phyloP scores from a whole-genome alignment of 2,329 filamentous ascomycete genomes.

The Chrysosporium queenslandicum region DNA sequence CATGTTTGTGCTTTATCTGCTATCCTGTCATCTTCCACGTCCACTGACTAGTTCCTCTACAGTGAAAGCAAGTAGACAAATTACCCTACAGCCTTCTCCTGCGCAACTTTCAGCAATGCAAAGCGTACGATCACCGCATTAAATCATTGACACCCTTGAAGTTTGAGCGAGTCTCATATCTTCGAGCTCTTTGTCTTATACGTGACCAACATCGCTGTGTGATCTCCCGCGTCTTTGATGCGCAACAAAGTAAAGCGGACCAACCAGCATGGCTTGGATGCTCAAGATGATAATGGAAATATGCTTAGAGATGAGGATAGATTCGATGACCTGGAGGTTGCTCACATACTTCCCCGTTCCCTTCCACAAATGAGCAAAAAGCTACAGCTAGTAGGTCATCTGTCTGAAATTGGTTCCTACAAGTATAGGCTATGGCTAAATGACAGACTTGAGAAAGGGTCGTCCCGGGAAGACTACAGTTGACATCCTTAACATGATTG shows the following conservation, averaged over 20 bases:
- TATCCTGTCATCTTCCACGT: no score
- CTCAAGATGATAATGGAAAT: conserved; percentile 18
- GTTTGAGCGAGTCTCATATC: conserved; percentile 3
- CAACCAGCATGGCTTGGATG: conserved; percentile 5
- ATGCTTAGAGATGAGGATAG: neutral
- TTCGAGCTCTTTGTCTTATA: conserved; percentile 16
- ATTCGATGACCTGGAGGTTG: conserved; percentile 9
- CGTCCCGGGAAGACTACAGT: conserved; percentile 27
- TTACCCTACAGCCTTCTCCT: no score
- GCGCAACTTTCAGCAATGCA: no score
- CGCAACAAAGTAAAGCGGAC: conserved; percentile 14
- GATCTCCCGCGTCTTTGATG: conserved; percentile 17
- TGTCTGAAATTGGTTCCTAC: neutral
- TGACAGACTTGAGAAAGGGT: conserved; percentile 16
- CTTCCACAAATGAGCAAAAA: neutral
- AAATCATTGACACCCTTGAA: neutral
- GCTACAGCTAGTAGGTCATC: neutral
- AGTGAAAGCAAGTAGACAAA: no score
- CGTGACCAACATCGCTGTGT: conserved; percentile 20
- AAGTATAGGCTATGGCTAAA: no score
- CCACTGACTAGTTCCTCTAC: no score
- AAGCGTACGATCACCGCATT: no score
- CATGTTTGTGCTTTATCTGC: no score
- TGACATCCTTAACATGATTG: conserved; percentile 36
- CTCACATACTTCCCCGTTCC: conserved; percentile 1